Conservation (phyloP, 305 asterid genomes). For the Ajuga reptans region DNA sequence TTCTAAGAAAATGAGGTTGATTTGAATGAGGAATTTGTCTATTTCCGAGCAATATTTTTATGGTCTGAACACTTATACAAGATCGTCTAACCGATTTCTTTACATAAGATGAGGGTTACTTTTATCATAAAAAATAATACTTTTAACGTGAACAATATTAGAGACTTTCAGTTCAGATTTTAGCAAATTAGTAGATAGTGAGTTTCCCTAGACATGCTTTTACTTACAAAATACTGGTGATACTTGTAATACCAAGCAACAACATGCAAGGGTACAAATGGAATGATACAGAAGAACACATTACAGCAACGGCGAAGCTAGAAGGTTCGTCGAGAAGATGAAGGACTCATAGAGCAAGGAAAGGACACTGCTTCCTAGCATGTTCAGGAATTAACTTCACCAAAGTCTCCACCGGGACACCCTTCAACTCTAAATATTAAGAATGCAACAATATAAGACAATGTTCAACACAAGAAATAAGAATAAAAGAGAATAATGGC, state of each 20-base stretch:
- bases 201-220: slow-evolving; percentile 30
- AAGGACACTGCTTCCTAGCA: slow-evolving; percentile 72
- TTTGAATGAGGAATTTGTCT: too few species aligned
- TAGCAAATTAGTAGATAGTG: slow-evolving; percentile 1
- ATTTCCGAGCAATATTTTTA: too few species aligned
- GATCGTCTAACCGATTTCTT: too few species aligned
- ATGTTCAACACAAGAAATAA: background rate
- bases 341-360: slow-evolving; percentile 43
- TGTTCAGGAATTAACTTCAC: slow-evolving; percentile 74
- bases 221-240: slow-evolving; percentile 17
- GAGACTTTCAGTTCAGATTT: background rate
- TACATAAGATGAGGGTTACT: too few species aligned
- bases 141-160: too few species aligned
- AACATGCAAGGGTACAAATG: slow-evolving; percentile 3
- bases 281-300: slow-evolving; percentile 11
- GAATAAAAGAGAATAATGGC: background rate
- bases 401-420: slow-evolving; percentile 53
- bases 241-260: slow-evolving; percentile 20
- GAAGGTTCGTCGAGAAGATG: slow-evolving; percentile 16
- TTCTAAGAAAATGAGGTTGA: too few species aligned
- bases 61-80: too few species aligned
- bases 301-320: slow-evolving; percentile 6
- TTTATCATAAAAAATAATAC: too few species aligned
- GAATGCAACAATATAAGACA: slow-evolving; percentile 3
- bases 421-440: slow-evolving; percentile 59